Evolutionary conservation across 805 yeast genomes (phyloP).

Genomic region (Nadsonia fulvescens): DNA sequence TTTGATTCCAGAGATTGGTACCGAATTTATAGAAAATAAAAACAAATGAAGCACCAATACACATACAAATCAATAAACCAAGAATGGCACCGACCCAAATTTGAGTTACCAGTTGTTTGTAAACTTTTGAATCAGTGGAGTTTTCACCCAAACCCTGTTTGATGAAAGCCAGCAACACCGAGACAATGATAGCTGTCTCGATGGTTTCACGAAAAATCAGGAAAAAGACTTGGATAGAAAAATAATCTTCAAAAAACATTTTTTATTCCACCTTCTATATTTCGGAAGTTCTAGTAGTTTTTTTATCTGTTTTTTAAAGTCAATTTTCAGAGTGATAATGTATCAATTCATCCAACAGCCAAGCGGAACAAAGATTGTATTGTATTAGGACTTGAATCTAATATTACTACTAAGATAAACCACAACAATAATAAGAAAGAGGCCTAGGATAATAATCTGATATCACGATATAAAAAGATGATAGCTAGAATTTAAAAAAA

Average conservation of each 20-base stretch:
- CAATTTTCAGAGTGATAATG: too few species aligned
- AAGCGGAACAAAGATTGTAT: too few species aligned
- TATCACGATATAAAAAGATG: too few species aligned
- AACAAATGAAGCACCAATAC: conserved; percentile 59
- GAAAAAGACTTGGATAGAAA: conserved; percentile 64
- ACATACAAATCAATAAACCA: conserved; percentile 51
- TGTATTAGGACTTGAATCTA: too few species aligned
- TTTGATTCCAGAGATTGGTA: conserved; percentile 67
- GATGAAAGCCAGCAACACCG: conserved; percentile 72
- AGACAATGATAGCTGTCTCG: conserved; percentile 75
- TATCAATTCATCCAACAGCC: too few species aligned
- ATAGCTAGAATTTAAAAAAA: too few species aligned
- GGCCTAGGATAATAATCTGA: too few species aligned
- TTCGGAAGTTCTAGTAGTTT: too few species aligned
- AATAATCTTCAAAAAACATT: conserved; percentile 19
- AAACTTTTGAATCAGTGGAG: conserved; percentile 13
- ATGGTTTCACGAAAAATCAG: conserved; percentile 78
- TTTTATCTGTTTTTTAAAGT: too few species aligned
- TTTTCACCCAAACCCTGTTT: conserved; percentile 43
- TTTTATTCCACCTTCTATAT: too few species aligned
- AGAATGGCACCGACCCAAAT: conserved; percentile 67
- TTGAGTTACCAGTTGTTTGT: conserved; percentile 38
- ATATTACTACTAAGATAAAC: too few species aligned
- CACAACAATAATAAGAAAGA: too few species aligned
- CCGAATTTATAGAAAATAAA: conserved; percentile 59